These are phyloP conservation scores for Sporothrix globosa DNA, from an alignment of 2,329 filamentous ascomycete species.

Conservation along the genomic window DNA sequence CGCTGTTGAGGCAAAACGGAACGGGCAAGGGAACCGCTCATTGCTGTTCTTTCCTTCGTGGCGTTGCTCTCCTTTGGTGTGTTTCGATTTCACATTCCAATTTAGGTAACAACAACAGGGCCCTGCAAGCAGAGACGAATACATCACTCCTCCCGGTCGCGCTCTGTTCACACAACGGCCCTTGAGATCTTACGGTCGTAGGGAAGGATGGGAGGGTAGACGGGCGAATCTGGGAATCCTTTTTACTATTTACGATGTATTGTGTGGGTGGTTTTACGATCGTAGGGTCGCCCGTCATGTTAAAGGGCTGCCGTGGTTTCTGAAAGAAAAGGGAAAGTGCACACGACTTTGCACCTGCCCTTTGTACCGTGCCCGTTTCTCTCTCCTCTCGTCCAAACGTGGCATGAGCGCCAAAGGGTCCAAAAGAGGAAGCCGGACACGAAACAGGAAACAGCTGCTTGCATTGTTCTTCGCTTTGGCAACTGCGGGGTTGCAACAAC, in stretches of 20 bases:
- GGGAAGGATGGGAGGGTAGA: neutral
- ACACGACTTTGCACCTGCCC: neutral
- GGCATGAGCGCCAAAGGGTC: constrained; percentile 28
- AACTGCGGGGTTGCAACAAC: constrained; percentile 26
- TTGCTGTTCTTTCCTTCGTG: neutral
- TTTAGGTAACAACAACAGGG: neutral
- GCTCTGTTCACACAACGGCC: constrained; percentile 21
- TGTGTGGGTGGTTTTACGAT: constrained; percentile 1
- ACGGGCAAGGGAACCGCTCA: neutral
- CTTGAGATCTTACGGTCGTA: neutral
- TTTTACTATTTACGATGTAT: neutral
- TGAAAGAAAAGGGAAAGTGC: neutral
- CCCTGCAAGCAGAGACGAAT: neutral
- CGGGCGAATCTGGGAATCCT: constrained; percentile 1
- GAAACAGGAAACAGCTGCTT: neutral
- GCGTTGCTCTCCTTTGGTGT: neutral
- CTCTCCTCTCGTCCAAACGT: neutral
- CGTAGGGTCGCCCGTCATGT: neutral
- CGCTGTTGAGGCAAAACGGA: constrained; percentile 27
- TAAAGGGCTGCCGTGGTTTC: neutral
- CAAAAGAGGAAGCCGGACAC: constrained; percentile 25
- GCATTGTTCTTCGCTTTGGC: neutral
- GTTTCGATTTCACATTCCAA: constrained; percentile 24
- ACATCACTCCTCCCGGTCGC: neutral
- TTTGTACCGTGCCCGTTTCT: neutral